Percentiles rank a stretch among this genome's conserved stretches.
These are phyloP conservation scores for Beauveria varroae DNA, from an alignment of 2,329 filamentous ascomycete genomes.

Conservation along the genomic window DNA sequence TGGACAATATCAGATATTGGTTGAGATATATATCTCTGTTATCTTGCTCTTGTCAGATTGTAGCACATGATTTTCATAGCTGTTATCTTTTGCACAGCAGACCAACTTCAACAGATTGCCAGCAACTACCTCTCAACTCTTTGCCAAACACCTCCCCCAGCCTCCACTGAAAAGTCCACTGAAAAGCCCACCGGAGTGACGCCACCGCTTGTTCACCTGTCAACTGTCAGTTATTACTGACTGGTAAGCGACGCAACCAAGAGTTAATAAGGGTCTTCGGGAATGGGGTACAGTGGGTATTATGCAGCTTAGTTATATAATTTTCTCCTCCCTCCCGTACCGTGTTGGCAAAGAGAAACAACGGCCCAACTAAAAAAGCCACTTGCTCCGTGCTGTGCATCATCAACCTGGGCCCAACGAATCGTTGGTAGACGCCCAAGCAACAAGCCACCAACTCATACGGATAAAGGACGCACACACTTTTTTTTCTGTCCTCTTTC, in stretches of 20 bases:
- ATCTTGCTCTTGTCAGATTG: neutral
- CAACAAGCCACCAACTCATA: neutral
- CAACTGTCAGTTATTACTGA: too few relatives aligned
- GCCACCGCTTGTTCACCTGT: neutral
- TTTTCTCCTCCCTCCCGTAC: neutral
- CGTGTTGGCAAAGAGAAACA: neutral
- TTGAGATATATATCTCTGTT: neutral
- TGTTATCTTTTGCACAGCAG: too few relatives aligned
- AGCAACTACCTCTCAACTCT: too few relatives aligned
- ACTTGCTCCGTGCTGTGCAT: neutral
- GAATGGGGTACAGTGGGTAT: neutral
- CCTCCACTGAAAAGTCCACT: too few relatives aligned
- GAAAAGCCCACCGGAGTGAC: neutral
- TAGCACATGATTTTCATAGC: neutral
- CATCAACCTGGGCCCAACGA: neutral
- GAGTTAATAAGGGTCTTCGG: neutral
- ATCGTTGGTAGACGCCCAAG: neutral
- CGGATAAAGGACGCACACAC: neutral
- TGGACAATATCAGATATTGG: neutral
- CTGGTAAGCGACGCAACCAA: too few relatives aligned
- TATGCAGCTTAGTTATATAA: neutral
- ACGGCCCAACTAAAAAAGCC: neutral
- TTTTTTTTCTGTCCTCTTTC: neutral
- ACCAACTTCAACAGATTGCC: too few relatives aligned
- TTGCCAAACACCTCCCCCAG: too few relatives aligned